Evolutionary conservation across 2,329 filamentous ascomycete species (phyloP), one percentile per base, ranked within the genome.

Genomic region (Cadophora malorum): DNA sequence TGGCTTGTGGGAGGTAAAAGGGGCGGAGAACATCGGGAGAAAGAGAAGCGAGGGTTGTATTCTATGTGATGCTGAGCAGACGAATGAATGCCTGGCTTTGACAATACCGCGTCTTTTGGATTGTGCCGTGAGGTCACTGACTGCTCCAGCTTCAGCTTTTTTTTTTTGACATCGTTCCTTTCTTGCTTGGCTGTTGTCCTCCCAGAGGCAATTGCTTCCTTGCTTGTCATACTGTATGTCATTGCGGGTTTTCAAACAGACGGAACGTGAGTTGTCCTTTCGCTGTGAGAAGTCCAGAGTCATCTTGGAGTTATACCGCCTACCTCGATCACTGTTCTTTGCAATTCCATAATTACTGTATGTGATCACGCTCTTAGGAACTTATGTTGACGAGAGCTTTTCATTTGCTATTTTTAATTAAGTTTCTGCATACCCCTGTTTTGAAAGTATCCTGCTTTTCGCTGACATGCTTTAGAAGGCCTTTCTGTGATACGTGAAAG

Each of bases 1-100:
- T 21, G 45, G 21, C 6, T 49, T 21, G n/a, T 21, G n/a, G n/a
- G 45, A 3, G 6, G 45, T 49, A 49, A 49, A 49, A 49, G 45
- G 45, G 19, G 45, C 21, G 45, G 45, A 49, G 45, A 49, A 21
- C 5, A 1, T 45, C 16, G 41, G 41, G 16, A 16, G 41, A 45
- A 45, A 19, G 45, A 49, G n/a, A 49, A 4, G 4, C 12, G 45
- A 6, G 19, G 19, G 55, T 14, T 41, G 56, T 59, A 59, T 19
- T 59, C 10, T 59, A 41, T 14, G 35, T 59, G n/a, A 21, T 45
- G 35, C 21, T 25, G 56, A 59, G 56, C 45, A 45, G 33, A 41
- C 28, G 19, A 49, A 49, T 19, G 33, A 58, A 58, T 23, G 33
- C 33, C 4, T 41, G 33, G 45, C 41, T 45, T 45, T 45, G 16